Conservation (phyloP, 768 basidiomycete genomes). For the Baorangia bicolor region DNA sequence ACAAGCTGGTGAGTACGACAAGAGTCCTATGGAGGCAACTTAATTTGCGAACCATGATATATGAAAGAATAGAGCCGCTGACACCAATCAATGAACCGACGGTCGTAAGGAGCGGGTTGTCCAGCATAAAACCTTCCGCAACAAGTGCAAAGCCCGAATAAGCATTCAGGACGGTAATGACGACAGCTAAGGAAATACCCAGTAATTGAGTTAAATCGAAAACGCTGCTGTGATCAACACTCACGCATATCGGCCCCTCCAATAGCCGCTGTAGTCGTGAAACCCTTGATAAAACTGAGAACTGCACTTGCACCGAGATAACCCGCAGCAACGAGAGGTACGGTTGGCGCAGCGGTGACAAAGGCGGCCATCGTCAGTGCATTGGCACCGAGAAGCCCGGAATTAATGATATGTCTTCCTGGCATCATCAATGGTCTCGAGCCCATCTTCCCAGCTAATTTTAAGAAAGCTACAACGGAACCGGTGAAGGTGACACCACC, state of each 20-base stretch:
- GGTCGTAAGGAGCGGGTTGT: constrained; percentile 80
- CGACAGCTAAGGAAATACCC: constrained; percentile 56
- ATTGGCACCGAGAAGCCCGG: constrained; percentile 70
- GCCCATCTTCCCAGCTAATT: constrained; percentile 79
- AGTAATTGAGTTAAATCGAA: constrained; percentile 2
- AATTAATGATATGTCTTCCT: constrained; percentile 75
- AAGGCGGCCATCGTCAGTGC: constrained; percentile 75
- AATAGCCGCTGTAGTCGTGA: constrained; percentile 87
- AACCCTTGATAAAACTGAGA: constrained; percentile 83
- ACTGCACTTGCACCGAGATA: constrained; percentile 72
- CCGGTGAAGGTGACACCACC: constrained; percentile 90
- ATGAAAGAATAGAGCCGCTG: constrained; percentile 86
- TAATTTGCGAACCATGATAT: constrained; percentile 72
- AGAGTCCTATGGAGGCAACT: background rate
- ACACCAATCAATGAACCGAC: constrained; percentile 88
- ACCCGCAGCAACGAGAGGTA: constrained; percentile 73
- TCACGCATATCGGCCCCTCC: constrained; percentile 92
- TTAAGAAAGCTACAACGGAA: constrained; percentile 86
- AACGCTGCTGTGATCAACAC: constrained; percentile 27
- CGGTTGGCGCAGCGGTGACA: constrained; percentile 63
- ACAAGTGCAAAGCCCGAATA: constrained; percentile 91
- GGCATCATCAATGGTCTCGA: constrained; percentile 72
- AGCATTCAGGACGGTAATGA: constrained; percentile 88
- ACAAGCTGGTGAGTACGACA: constrained; percentile 7
- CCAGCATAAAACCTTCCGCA: constrained; percentile 91